Evolutionary conservation across 1,284 basidiomycete species (phyloP).

Genomic region (Leucoagaricus sp.): DNA sequence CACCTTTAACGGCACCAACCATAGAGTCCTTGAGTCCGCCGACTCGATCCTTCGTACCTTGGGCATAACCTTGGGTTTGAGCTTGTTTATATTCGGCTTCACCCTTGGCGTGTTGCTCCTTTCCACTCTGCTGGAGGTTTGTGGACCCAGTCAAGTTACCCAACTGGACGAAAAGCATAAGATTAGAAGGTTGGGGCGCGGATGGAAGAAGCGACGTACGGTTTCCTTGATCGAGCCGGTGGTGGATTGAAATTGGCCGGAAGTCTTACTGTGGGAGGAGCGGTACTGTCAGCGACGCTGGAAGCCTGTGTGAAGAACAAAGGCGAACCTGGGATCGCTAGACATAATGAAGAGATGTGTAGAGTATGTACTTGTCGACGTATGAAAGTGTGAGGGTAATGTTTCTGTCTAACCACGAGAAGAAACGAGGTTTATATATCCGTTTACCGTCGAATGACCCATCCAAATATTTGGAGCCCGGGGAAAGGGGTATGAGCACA

Average conservation of each 20-base stretch:
- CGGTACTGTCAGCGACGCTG: neutral
- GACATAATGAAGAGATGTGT: neutral
- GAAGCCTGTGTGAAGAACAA: neutral
- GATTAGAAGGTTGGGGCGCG: too few species aligned
- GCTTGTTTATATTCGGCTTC: conserved; percentile 66
- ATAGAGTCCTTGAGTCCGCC: conserved; percentile 71
- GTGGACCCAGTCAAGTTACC: conserved; percentile 39
- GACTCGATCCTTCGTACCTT: conserved; percentile 61
- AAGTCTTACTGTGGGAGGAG: conserved; percentile 12
- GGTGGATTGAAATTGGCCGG: conserved; percentile 15
- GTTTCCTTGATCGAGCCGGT: conserved; percentile 14
- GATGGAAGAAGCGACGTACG: neutral
- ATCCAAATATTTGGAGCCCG: neutral
- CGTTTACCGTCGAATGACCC: too few species aligned
- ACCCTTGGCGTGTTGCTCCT: conserved; percentile 65
- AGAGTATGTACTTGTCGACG: too few species aligned
- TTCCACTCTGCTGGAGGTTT: conserved; percentile 58
- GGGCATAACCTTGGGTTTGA: conserved; percentile 54
- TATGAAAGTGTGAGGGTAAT: neutral
- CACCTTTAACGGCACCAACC: conserved; percentile 58
- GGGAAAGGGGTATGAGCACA: neutral
- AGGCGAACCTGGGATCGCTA: neutral
- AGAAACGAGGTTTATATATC: neutral
- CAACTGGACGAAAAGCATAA: neutral
- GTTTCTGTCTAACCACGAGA: neutral